phyloP scores from a whole-genome alignment of 441 rosid genomes.

The Populus hybrid region DNA sequence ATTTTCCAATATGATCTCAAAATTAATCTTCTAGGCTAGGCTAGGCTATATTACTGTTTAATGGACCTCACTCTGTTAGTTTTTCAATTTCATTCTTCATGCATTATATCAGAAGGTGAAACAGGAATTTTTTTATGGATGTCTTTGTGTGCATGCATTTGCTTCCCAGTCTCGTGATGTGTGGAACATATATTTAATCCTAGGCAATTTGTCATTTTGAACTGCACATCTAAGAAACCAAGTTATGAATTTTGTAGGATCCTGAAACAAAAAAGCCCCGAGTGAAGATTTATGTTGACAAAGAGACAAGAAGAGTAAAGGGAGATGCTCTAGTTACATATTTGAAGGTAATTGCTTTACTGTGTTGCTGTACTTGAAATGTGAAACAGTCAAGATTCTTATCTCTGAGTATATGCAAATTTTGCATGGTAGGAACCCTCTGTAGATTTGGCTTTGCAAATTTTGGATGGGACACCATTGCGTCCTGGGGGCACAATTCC shows the following conservation, averaged over 20 bases:
- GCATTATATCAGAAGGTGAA: not conserved
- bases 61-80: not conserved
- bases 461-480: slow-evolving; percentile 87
- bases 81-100: not conserved
- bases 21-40: no score
- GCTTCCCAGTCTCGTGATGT: not conserved
- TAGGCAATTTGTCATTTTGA: not conserved
- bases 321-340: slow-evolving; percentile 96
- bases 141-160: not conserved
- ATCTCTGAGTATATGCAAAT: slow-evolving; percentile 4
- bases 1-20: not conserved
- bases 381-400: slow-evolving; percentile 11
- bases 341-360: slow-evolving; percentile 59
- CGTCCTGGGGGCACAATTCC: slow-evolving; percentile 70
- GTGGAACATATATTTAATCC: not conserved
- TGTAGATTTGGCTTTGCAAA: slow-evolving; percentile 80
- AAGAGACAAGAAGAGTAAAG: slow-evolving; percentile 74
- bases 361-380: slow-evolving; percentile 8
- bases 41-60: not conserved
- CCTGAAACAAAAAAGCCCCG: slow-evolving; percentile 89
- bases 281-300: slow-evolving; percentile 84
- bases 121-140: not conserved
- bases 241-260: slow-evolving; percentile 45
- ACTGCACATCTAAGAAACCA: slow-evolving; percentile 9
- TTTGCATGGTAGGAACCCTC: slow-evolving; percentile 70